Base-by-base conservation (phyloP, 345 rosid species). In the Aethionema arabicum region DNA sequence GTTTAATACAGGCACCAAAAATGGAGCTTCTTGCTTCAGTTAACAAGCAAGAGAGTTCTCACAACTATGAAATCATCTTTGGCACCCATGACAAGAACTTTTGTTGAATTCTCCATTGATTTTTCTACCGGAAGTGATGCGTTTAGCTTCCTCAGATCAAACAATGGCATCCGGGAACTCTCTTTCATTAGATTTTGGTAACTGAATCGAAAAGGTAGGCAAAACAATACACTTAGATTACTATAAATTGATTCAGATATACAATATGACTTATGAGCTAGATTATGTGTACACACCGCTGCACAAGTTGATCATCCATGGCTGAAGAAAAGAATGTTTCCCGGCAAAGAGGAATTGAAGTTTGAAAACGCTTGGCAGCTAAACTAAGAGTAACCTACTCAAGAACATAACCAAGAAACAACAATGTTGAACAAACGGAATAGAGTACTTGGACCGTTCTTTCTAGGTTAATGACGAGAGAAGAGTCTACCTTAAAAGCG, bases 281-380 rank as follows among this genome's bases (percentile, higher is more conserved):
- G 41, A 48, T 57, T 3, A 44, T 35, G 53, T 56, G 66, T 90
- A 47, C 57, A 47, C 57, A 89, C 96, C 84, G 80, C 56, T 49
- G 64, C 72, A 89, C 90, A n/a, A 76, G 76, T 61, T 79, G 69
- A 80, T 89, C 96, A 49, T 81, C 91, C 95, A 92, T 89, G 59
- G 76, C 11, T 67, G 83, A 53, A 67, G 91, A 79, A 76, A 89
- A 89, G 68, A 89, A 89, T 21, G 96, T 89, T 66, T 92, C 93
- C 48, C 80, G 89, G 39, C 98, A 92, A 57, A 89, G 93, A 39
- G 93, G 67, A 61, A 86, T 76, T 42, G 85, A 83, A 52, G 85
- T 86, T 65, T 89, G 98, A 69, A 89, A 92, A 68, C 82, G 86
- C 68, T 89, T 86, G 38, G 88, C 92, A 44, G 93, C 95, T 79